Percentiles rank a stretch among this genome's conserved stretches.
Evolutionary conservation across 129 eudicot genomes (phyloP).

Genomic region (Helianthus annuus): HanXRQr2.0-SUNRISE NC_035435.2:159408300-159408799

Average conservation of each 20-base stretch:
- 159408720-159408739: constrained; percentile 13
- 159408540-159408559: constrained; percentile 41
- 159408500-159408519: constrained; percentile 49
- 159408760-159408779: constrained; percentile 96
- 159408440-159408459: background rate
- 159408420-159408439: background rate
- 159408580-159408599: constrained; percentile 74
- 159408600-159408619: constrained; percentile 88
- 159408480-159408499: constrained; percentile 9
- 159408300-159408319: too few species aligned
- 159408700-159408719: background rate
- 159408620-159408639: constrained; percentile 92
- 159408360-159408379: too few species aligned
- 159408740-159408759: constrained; percentile 36
- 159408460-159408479: background rate
- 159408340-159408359: too few species aligned
- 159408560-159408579: constrained; percentile 51
- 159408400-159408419: background rate
- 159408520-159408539: constrained; percentile 54
- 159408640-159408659: constrained; percentile 82
- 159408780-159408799: constrained; percentile 96
- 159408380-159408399: background rate
- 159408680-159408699: constrained; percentile 24
- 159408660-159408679: constrained; percentile 83
- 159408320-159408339: too few species aligned